Base-by-base conservation (phyloP, 352 stramenopile species). In the Phytophthora sp. region DNA sequence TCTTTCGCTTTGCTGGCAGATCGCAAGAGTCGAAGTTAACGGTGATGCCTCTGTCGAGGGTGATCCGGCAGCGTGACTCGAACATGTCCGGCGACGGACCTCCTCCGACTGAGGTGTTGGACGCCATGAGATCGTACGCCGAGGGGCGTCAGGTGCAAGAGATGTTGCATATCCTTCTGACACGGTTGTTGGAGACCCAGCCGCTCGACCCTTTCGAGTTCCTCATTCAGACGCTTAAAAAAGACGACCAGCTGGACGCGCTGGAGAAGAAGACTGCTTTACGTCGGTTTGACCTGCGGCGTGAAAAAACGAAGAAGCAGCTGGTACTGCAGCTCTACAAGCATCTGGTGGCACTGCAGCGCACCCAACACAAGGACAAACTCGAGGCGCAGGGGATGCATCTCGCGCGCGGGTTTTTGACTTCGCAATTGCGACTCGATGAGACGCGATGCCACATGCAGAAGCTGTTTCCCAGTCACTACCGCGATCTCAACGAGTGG, bases 171-270 rank as follows among this genome's bases (percentile, higher is more conserved):
- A 61, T 90, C 11, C 65, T 93, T 33, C 68, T 92, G 61, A 71
- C 70, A 42, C 53, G 70, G 15, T 69, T 94, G 30, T 67, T 93
- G 29, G 71, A 91, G 53, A 69, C 71, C 24, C 83, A 91, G 65
- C 83, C 80, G 57, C 63, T 91, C 16, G 85, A 91, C 35, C 80
- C 83, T 5, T 82, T 90, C 57, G 71, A 81, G 57, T 87, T 89
- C 61, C 72, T 94, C 24, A 87, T 88, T 54, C 64, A 87, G 23
- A 68, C 76, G 29, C 73, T 88, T 27, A 71, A 77, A 21, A 64
- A 84, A 54, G 76, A 91, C 44, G 45, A 68, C 16, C 63, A 80
- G 51, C 74, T 94, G 67, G 76, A 90, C 36, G 71, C 63, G 6
- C 53, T 93, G 7, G 78, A 88, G 41, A 58, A 75, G 33, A 76